Base-by-base conservation (phyloP, 2,329 filamentous ascomycete genomes). In the Coniochaeta prunicola region DNA sequence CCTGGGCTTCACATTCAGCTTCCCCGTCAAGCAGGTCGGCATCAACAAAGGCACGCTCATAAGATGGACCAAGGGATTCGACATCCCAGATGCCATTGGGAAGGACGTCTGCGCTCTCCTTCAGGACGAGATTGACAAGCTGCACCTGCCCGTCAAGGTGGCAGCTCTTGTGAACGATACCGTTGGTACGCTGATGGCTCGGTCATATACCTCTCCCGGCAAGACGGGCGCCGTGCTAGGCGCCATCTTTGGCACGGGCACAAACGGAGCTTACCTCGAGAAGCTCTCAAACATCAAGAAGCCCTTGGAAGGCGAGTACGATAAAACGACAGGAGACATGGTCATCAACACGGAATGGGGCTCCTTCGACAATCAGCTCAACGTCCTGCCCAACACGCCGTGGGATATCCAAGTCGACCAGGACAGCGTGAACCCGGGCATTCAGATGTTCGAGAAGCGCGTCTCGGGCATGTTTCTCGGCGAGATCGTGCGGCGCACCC, bases 381-480 rank as follows among this genome's bases (percentile, higher is more conserved):
- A 88, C 65, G 89, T 96, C 21, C 81, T 99, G 42, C 94, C 93
- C 53, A 88, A 86, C 67, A 97, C 93, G 0, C 77, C 84, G 0
- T 97, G 91, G 76, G 94, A 99, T 70, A 76, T 80, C 56, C 81
- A 85, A 59, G 80, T 99, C 26, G 93, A 99, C 73, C 77, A 78
- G 59, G 85, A 88, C 61, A 94, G 88, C 64, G 86, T 91, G 66
- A 97, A 99, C 74, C 93, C 92, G 0, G 94, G 94, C 28, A 86
- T 96, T 62, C 94, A 99, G 71, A 96, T 97, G 90, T 99, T 97
- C 70, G 94, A 99, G 78, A 99, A 99, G 82, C 89, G 93, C 54
- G 89, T 99, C 17, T 96, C 92, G 0, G 94, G 94, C 71, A 97
- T 99, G 93, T 99, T 97, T 77, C 75, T 99, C 55, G 94, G 94